Evolutionary conservation across 2,329 filamentous ascomycete genomes (phyloP).

Genomic region (Ceratocystis colombiana): DNA sequence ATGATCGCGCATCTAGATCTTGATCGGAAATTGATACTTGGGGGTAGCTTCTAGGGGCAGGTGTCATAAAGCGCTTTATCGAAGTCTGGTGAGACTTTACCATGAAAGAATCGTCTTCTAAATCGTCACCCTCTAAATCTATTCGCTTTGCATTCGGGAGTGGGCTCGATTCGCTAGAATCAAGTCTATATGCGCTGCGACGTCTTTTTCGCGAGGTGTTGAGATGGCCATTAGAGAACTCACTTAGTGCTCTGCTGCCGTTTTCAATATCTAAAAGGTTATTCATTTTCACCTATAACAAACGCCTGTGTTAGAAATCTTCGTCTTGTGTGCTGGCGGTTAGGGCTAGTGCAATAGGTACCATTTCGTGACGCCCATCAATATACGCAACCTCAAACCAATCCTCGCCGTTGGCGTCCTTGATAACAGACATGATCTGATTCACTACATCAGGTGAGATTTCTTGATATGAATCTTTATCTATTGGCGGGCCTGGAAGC

Average conservation of each 20-base stretch:
- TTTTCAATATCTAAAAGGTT: constrained; percentile 32
- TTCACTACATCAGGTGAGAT: constrained; percentile 35
- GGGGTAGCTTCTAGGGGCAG: background rate
- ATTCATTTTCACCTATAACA: constrained; percentile 30
- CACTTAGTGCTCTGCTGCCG: constrained; percentile 31
- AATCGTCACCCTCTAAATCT: background rate
- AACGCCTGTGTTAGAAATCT: background rate
- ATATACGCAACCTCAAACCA: constrained; percentile 37
- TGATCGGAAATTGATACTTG: background rate
- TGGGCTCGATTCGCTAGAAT: background rate
- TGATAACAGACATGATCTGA: constrained; percentile 32
- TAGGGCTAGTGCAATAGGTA: constrained; percentile 32
- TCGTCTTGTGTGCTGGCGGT: background rate
- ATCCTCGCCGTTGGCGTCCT: constrained; percentile 28
- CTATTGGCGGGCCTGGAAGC: constrained; percentile 18
- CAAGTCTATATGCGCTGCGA: background rate
- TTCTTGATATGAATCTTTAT: constrained; percentile 29
- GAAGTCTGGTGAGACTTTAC: background rate
- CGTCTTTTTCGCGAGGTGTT: constrained; percentile 1
- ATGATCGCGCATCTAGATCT: background rate
- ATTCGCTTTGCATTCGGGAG: background rate
- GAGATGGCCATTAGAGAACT: constrained; percentile 20
- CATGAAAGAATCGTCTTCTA: background rate
- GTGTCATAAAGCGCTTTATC: constrained; percentile 2
- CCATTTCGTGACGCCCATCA: constrained; percentile 39